phyloP scores from a whole-genome alignment of 345 rosid species.

The Aquilaria malaccensis region DNA sequence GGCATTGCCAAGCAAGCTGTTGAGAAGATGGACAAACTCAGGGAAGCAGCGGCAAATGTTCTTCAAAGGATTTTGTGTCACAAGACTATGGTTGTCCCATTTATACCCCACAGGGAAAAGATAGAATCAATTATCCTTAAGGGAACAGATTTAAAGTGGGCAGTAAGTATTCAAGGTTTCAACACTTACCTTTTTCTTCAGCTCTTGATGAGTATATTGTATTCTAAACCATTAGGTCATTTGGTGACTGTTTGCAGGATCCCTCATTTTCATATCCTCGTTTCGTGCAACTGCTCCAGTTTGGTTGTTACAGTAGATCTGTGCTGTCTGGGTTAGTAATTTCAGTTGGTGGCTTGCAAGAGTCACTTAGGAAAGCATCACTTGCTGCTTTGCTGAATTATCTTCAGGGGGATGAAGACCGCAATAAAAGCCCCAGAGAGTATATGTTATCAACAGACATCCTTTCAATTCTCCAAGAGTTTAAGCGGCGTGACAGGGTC shows the following conservation, averaged over 20 bases:
- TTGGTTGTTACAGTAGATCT: slow-evolving; percentile 58
- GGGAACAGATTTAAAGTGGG: slow-evolving; percentile 53
- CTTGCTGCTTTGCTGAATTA: slow-evolving; percentile 61
- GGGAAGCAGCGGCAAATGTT: slow-evolving; percentile 84
- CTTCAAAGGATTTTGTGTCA: slow-evolving; percentile 72
- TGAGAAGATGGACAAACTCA: slow-evolving; percentile 90
- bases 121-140: slow-evolving; percentile 64
- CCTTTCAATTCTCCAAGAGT: slow-evolving; percentile 73
- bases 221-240: slow-evolving; percentile 6
- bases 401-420: slow-evolving; percentile 42
- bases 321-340: slow-evolving; percentile 81
- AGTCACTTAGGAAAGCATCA: slow-evolving; percentile 67
- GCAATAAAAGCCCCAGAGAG: slow-evolving; percentile 35
- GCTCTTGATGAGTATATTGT: slow-evolving; percentile 7
- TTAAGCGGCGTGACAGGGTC: slow-evolving; percentile 72
- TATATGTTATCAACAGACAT: slow-evolving; percentile 46
- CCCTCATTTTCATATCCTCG: slow-evolving; percentile 82
- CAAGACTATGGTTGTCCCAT: slow-evolving; percentile 41
- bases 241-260: slow-evolving; percentile 46
- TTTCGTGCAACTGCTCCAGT: slow-evolving; percentile 55
- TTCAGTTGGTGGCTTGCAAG: slow-evolving; percentile 90
- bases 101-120: slow-evolving; percentile 60
- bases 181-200: slow-evolving; percentile 4
- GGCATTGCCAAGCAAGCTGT: slow-evolving; percentile 81
- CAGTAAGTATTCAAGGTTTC: slow-evolving; percentile 33